Percentiles rank a stretch among this genome's conserved stretches.
Evolutionary conservation across 2,329 filamentous ascomycete species (phyloP).

Genomic region (Microascus cirrosus): DNA sequence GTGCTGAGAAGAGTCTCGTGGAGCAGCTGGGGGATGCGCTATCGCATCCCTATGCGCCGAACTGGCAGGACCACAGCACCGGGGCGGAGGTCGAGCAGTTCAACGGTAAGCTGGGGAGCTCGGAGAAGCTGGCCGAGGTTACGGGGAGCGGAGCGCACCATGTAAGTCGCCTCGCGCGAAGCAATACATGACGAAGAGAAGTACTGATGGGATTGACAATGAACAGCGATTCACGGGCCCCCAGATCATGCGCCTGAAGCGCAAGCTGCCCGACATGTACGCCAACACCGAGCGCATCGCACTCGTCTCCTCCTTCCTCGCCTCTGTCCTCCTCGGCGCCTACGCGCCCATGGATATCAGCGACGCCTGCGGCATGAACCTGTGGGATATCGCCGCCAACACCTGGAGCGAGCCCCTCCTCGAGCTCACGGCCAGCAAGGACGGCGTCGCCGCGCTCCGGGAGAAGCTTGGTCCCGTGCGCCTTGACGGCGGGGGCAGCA

Average conservation of each 20-base stretch:
- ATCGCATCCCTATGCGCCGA: slow-evolving; percentile 79
- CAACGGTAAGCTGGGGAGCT: slow-evolving; percentile 57
- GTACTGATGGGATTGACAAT: not conserved
- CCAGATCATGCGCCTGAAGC: slow-evolving; percentile 82
- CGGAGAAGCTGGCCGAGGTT: slow-evolving; percentile 58
- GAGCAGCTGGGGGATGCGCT: slow-evolving; percentile 66
- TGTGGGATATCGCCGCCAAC: slow-evolving; percentile 77
- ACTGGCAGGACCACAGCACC: slow-evolving; percentile 97
- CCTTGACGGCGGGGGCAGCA: slow-evolving; percentile 66
- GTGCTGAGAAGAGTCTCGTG: slow-evolving; percentile 49
- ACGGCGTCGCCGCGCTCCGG: slow-evolving; percentile 51
- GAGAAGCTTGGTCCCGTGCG: slow-evolving; percentile 71
- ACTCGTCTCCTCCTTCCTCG: slow-evolving; percentile 89
- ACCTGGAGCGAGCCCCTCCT: slow-evolving; percentile 67
- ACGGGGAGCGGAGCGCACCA: slow-evolving; percentile 95
- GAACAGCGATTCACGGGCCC: slow-evolving; percentile 85
- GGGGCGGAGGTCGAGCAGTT: slow-evolving; percentile 86
- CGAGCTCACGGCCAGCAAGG: slow-evolving; percentile 53
- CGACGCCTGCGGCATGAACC: slow-evolving; percentile 92
- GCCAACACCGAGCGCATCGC: slow-evolving; percentile 73
- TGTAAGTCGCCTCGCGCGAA: slow-evolving; percentile 38
- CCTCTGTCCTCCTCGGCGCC: slow-evolving; percentile 75
- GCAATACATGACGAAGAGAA: not conserved
- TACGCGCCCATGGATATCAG: slow-evolving; percentile 87
- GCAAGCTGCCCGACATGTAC: slow-evolving; percentile 73